Base-by-base conservation (phyloP, 148 eudicot genomes). In the Spergularia bocconei region DNA sequence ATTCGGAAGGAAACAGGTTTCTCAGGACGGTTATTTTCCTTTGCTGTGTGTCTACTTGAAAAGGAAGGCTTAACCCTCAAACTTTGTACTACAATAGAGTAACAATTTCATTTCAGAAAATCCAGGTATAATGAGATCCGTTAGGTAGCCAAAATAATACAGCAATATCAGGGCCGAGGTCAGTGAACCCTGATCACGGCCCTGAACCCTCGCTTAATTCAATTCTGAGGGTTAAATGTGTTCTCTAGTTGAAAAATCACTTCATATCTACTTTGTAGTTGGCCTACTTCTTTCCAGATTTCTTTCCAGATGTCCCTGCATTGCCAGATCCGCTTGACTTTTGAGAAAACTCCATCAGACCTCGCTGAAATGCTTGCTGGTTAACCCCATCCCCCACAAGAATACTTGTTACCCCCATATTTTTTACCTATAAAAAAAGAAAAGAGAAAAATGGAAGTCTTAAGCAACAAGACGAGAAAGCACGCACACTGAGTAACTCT, bases 321-420 rank as follows among this genome's bases (percentile, higher is more conserved):
- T 70, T 71, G 55, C 69, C 73, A 50, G 79, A 71, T 36, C 70
- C 59, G 19, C 53, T 80, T 1, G 81, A 79, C 65, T 76, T 87
- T 53, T 84, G 82, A 20, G 91, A 86, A 76, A 90, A 90, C 56
- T 88, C 77, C 25, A 77, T 71, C 50, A 92, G 88, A 63, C 97
- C 97, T 83, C 82, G 84, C 44, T 81, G 79, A 41, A 92, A 79
- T 62, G 95, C 97, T 59, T 79, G 88, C 63, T 87, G 88, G 79
- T 86, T 84, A 59, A 90, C 90, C 63, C 97, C 97, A 63, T 87
- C 74, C 47, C 78, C 73, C 17, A 92, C 95, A 71, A 88, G 80
- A 79, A 90, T 88, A 83, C 92, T 88, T n/a, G 91, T 90, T 51
- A 79, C 97, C 13, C 97, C 97, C 92, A 90, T 87, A 44, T 89